Base-by-base conservation (phyloP, 1,139 yeast species). In the Protomyces inouyei region DNA sequence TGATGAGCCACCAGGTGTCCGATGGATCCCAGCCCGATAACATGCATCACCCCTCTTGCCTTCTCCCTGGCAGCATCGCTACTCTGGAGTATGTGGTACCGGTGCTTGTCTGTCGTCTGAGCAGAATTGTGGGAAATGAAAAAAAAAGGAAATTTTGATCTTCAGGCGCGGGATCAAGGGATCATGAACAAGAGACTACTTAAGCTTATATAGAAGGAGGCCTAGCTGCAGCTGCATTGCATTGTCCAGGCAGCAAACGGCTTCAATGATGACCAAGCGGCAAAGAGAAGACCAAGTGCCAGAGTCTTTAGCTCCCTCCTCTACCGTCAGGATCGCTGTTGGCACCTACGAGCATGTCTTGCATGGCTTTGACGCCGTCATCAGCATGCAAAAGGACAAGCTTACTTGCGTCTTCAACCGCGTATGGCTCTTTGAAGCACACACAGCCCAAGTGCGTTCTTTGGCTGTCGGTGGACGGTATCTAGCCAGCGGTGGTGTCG, bases 261-360 rank as follows among this genome's bases (percentile, higher is more conserved):
- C 32, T 28, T 28, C 32, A 28, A 28, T 28, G 14, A 38, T 57
- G 61, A 18, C 55, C 18, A 57, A 57, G 40, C 55, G 61, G 16
- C 48, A 48, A 8, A 48, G 48, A 3, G 43, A 56, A 10, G 36
- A 18, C 21, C 52, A 53, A 23, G 53, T 12, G n/a, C 40, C 46
- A 3, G 57, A 35, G 57, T 1, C 52, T 14, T 32, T 2, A 35
- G 14, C 5, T 6, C 53, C 57, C 10, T 60, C 60, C 12, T 45
- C 64, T 10, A 55, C 66, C 1, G 87, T 93, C 70, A 80, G 98
- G 72, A 84, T 93, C 51, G 82, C 93, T 72, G 95, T 90, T 9
- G 98, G 98, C 25, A 91, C 98, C 0, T 93, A 95, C 72, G 98
- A 95, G 76, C 98, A 95, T 76, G 90, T 91, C 69, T 77, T 95